A percentile compares a stretch with the other conserved stretches of the same genome.
These are phyloP conservation scores for Diaporthe citrichinensis DNA, from an alignment of 2,329 filamentous ascomycete species.

Conservation along the genomic window DNA sequence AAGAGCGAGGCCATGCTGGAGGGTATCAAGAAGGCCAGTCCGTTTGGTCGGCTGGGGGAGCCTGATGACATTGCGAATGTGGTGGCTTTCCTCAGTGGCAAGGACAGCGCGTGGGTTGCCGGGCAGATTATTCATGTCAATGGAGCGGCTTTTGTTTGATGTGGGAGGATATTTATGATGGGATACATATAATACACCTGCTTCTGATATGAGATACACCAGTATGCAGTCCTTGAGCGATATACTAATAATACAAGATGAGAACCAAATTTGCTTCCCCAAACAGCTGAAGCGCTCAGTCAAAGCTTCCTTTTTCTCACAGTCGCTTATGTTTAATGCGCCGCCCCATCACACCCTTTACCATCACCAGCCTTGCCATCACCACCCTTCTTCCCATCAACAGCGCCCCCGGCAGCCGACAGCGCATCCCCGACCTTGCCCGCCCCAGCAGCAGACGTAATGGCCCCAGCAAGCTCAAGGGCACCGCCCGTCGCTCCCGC, in stretches of 20 bases:
- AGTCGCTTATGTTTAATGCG: neutral
- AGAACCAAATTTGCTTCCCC: neutral
- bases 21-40: slow-evolving; percentile 55
- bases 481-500: neutral
- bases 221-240: fast-evolving
- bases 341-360: neutral
- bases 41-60: slow-evolving; percentile 61
- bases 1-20: slow-evolving; percentile 63
- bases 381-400: neutral
- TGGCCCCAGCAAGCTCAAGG: slow-evolving; percentile 7
- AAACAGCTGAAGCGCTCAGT: neutral
- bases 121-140: slow-evolving; percentile 63
- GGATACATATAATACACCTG: neutral
- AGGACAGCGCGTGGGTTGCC: slow-evolving; percentile 57
- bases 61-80: slow-evolving; percentile 65
- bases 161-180: neutral
- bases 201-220: neutral
- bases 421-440: neutral
- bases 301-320: neutral
- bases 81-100: slow-evolving; percentile 58
- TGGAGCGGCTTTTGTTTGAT: slow-evolving; percentile 49
- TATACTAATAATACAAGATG: neutral
- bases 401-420: neutral
- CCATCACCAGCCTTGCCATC: neutral
- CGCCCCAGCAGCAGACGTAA: slow-evolving; percentile 5